Conservation (phyloP, 257 asterid species). For the Rubia yunnanensis region DNA sequence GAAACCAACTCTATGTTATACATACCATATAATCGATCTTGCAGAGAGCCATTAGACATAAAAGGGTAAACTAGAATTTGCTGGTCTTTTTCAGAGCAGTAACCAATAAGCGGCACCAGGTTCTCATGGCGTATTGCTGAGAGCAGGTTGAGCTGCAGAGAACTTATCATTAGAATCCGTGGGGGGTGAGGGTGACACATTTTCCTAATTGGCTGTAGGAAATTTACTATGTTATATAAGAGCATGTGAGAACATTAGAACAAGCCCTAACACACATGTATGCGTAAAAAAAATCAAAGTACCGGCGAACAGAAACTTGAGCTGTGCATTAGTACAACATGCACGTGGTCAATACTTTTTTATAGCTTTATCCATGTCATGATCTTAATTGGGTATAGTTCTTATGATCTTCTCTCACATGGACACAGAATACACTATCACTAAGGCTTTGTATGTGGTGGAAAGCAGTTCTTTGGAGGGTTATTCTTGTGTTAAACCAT, state of each 20-base stretch:
- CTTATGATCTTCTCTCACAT: not conserved
- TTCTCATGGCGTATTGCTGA: slow-evolving; percentile 72
- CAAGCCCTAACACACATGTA: not conserved
- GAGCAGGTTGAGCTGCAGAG: slow-evolving; percentile 66
- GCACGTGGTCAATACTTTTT: not conserved
- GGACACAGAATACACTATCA: not conserved
- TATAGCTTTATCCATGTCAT: not conserved
- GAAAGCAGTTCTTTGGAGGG: not conserved
- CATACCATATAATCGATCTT: slow-evolving; percentile 83
- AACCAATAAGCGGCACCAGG: slow-evolving; percentile 73
- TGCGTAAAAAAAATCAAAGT: not conserved
- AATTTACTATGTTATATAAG: not conserved
- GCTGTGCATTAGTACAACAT: not conserved
- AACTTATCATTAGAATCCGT: slow-evolving; percentile 10
- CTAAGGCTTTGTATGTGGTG: not conserved
- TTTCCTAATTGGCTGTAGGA: not conserved
- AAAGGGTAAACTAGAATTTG: slow-evolving; percentile 87
- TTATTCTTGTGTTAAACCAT: not conserved
- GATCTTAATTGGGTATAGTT: not conserved
- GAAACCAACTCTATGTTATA: slow-evolving; percentile 4
- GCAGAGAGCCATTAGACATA: slow-evolving; percentile 90
- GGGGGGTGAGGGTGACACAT: slow-evolving; percentile 10
- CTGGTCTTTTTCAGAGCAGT: slow-evolving; percentile 87
- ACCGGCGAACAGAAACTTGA: not conserved
- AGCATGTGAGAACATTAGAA: not conserved